phyloP scores from a whole-genome alignment of 225 moss, liverwort and hornwort species.

The Takakia lepidozioides region DNA sequence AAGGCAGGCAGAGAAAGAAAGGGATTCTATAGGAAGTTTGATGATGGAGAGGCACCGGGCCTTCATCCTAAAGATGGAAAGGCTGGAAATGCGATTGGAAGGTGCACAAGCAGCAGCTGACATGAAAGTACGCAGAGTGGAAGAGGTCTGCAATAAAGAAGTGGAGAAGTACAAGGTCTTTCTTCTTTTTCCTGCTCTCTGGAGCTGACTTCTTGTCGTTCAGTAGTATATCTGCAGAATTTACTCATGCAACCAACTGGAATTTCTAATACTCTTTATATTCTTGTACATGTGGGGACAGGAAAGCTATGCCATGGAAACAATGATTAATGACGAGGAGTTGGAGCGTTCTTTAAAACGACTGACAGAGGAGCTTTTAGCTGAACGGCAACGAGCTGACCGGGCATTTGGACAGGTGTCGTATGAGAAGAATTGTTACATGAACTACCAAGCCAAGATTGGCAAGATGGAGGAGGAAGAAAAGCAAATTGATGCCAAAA shows the following conservation, averaged over 20 bases:
- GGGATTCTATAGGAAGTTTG: slow-evolving; percentile 27
- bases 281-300: no score
- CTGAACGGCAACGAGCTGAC: slow-evolving; percentile 11
- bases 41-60: slow-evolving; percentile 39
- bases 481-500: not conserved
- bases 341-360: slow-evolving; percentile 25
- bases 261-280: no score
- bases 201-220: no score
- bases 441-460: slow-evolving; percentile 2
- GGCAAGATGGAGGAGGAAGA: slow-evolving; percentile 11
- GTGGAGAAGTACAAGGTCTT: slow-evolving; percentile 46
- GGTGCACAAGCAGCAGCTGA: slow-evolving; percentile 31
- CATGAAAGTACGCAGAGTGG: slow-evolving; percentile 18
- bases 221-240: no score
- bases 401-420: slow-evolving; percentile 13
- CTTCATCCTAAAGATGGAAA: slow-evolving; percentile 37
- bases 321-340: slow-evolving; percentile 50
- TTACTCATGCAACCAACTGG: no score
- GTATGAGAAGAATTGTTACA: slow-evolving; percentile 8
- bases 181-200: no score
- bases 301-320: slow-evolving; percentile 26
- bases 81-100: slow-evolving; percentile 28
- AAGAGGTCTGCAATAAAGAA: slow-evolving; percentile 32
- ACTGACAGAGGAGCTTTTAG: slow-evolving; percentile 5
- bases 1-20: slow-evolving; percentile 39